Conservation (phyloP, 1,139 yeast species). For the Eremothecium coryli region DNA sequence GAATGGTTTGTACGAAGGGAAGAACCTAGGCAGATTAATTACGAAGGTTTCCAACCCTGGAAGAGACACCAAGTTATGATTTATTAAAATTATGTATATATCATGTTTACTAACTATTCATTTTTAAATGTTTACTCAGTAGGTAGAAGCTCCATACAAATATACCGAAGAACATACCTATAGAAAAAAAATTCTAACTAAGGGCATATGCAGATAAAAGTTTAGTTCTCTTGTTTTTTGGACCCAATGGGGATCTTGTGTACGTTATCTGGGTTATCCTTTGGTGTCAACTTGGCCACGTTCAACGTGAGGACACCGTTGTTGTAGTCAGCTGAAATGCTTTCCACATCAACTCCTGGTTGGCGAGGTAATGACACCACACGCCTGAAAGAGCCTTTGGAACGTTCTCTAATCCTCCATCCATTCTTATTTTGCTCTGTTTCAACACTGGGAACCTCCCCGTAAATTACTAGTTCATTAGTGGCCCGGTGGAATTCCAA, state of each 20-base stretch:
- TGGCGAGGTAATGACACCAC: constrained; percentile 33
- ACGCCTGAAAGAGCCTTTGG: constrained; percentile 35
- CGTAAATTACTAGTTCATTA: constrained; percentile 33
- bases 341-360: constrained; percentile 33
- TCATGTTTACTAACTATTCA: no score
- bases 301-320: constrained; percentile 35
- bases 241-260: constrained; percentile 31
- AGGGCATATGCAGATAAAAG: no score
- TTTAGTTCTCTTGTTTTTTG: no score
- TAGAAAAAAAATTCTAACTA: no score
- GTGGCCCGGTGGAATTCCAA: constrained; percentile 35
- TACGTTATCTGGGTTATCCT: constrained; percentile 20
- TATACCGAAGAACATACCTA: no score
- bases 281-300: constrained; percentile 33
- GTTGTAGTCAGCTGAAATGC: constrained; percentile 34
- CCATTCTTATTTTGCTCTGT: constrained; percentile 21
- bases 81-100: no score
- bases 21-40: constrained; percentile 31
- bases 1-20: constrained; percentile 36
- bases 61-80: no score
- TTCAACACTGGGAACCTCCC: constrained; percentile 30
- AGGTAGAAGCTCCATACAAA: no score
- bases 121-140: no score
- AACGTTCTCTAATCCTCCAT: constrained; percentile 33
- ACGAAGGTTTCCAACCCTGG: constrained; percentile 24